Evolutionary conservation across 768 basidiomycete species (phyloP), one percentile per base, ranked within the genome.

Genomic region (Rhizopogon roseolus): DNA sequence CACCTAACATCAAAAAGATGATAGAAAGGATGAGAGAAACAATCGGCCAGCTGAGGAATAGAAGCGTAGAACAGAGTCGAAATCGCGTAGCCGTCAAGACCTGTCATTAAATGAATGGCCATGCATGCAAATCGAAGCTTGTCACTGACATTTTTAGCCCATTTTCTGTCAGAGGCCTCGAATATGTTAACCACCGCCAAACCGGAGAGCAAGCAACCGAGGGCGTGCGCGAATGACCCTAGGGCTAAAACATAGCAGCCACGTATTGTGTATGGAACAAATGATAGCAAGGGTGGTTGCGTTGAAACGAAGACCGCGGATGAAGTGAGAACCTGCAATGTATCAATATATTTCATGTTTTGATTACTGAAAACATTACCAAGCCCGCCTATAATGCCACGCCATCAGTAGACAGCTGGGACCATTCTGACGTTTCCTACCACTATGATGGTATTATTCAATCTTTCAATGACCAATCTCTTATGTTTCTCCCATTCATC

Each of bases 211-310:
- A 52, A 6, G 5, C 43, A 10, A n/a, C 51, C 29, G 25, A 52
- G 51, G 13, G 51, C 40, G 22, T 52, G 51, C 17, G 29, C 44
- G 11, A 52, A 52, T 25, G 51, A 28, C n/a, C 44, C 51, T 1
- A 52, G 29, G 16, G 25, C 19, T 16, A 52, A 36, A 19, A 49
- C 0, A 45, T 52, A 52, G 25, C 41, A 52, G 28, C 2, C 4
- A 10, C 9, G n/a, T 45, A 32, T 22, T 8, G 41, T 52, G 34
- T 52, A 52, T 11, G 22, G 29, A 27, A 52, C 13, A 14, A 52
- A 13, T 3, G 51, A 49, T 8, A n/a, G 34, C 14, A 34, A 48
- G 2, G 51, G 51, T 1, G 51, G 29, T 16, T 29, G 16, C 6
- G 51, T 49, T 32, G 51, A 45, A 29, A 52, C 0, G 27, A 52